Conservation (phyloP, 345 rosid genomes). For the Cardamine chenopodiifolia region DNA sequence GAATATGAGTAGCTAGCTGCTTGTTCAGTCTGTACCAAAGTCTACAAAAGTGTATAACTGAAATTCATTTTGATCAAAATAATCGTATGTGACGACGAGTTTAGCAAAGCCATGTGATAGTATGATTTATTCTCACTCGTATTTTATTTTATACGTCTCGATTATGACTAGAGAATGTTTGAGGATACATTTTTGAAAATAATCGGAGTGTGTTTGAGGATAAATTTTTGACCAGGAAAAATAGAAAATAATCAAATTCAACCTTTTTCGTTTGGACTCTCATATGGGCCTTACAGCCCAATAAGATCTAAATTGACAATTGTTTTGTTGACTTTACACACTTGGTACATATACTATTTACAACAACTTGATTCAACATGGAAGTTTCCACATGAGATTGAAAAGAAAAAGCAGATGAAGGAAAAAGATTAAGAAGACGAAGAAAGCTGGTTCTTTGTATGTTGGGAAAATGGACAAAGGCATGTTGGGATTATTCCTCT, state of each 20-base stretch:
- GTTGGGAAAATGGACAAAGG: constrained; percentile 15
- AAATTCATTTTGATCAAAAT: too few species aligned
- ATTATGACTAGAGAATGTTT: too few species aligned
- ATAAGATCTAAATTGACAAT: not conserved
- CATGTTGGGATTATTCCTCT: constrained; percentile 21
- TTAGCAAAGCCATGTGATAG: too few species aligned
- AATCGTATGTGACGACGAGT: too few species aligned
- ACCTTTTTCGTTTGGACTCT: too few species aligned
- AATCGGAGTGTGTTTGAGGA: not conserved
- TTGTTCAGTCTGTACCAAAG: not conserved
- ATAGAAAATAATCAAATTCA: not conserved
- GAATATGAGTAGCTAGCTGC: too few species aligned
- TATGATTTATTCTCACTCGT: too few species aligned
- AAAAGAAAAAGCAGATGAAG: not conserved
- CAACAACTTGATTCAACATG: not conserved
- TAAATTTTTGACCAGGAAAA: not conserved
- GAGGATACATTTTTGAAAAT: not conserved
- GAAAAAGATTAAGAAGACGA: constrained; percentile 1
- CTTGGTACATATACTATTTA: not conserved
- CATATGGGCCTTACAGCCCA: constrained; percentile 14
- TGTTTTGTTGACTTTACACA: not conserved
- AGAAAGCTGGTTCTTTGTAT: constrained; percentile 23
- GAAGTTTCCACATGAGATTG: constrained; percentile 2
- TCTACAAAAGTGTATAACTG: too few species aligned
- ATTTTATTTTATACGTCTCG: too few species aligned